Base-by-base conservation (phyloP, 148 eudicot species). In the Rhododendron williamsianum region DNA sequence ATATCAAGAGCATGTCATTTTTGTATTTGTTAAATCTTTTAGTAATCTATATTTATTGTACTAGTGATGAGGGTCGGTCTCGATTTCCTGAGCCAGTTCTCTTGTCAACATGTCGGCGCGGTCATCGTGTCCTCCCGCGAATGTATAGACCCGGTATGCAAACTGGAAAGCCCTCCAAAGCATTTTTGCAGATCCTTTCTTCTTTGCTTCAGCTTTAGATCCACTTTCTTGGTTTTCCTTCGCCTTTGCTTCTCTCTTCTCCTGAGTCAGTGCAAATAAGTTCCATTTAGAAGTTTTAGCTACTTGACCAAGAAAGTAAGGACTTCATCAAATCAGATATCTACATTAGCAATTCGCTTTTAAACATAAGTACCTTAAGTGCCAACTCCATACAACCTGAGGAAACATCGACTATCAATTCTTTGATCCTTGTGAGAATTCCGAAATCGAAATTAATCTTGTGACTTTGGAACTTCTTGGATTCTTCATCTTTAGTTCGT, bases 121-220 rank as follows among this genome's bases (percentile, higher is more conserved):
- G 7, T 97, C 99, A 86, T 97, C 98, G 35, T 95, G 98, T 16
- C 99, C 99, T 12, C 99, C 99, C 6, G 99, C 98, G 82, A 97
- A 97, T 0, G 98, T 90, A 86, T 97, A 97, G 6, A 97, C 96
- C 45, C 93, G 89, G 89, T 87, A 97, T 78, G 99, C 99, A 85
- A 97, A 97, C 82, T 97, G 98, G 88, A 97, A 97, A 15, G 98
- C 92, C 90, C 87, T 93, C 99, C 99, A 97, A 8, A 97, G 91
- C 86, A 88, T 33, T 86, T 93, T 93, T 15, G 89, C 92, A 46
- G 94, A 91, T 83, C 90, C 93, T 86, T 86, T 91, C 85, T 91
- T 92, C 80, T 88, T 89, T 38, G 85, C 90, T 4, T 92, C 93
- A 49, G 89, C 73, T 84, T 91, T 91, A 1, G 91, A 56, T 90